Conservation (phyloP, 2,329 filamentous ascomycete genomes). For the Cercospora canescens region DNA sequence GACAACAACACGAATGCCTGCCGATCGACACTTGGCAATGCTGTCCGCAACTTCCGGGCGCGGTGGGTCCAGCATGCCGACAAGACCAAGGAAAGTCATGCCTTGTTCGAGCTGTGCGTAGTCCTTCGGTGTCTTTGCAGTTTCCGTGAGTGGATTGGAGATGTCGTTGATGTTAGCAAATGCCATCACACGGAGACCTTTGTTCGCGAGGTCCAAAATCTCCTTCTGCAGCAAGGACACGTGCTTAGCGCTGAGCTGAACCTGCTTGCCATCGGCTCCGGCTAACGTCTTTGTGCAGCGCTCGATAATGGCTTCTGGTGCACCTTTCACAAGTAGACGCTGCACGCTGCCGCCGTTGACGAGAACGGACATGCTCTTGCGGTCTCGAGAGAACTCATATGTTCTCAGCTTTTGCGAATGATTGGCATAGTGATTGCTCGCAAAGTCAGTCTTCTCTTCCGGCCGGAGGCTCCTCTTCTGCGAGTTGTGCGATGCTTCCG, state of each 20-base stretch:
- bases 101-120: slow-evolving; percentile 88
- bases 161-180: slow-evolving; percentile 82
- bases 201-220: slow-evolving; percentile 86
- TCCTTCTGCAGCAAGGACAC: slow-evolving; percentile 71
- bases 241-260: slow-evolving; percentile 69
- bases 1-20: slow-evolving; percentile 94
- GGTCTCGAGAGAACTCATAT: slow-evolving; percentile 94
- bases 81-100: slow-evolving; percentile 89
- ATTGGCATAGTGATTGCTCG: slow-evolving; percentile 82
- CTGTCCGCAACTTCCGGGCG: slow-evolving; percentile 86
- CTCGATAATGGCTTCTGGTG: slow-evolving; percentile 90
- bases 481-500: slow-evolving; percentile 61
- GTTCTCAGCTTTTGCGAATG: slow-evolving; percentile 75
- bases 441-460: slow-evolving; percentile 70
- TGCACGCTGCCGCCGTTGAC: slow-evolving; percentile 69
- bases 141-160: slow-evolving; percentile 63
- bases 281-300: slow-evolving; percentile 81
- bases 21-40: slow-evolving; percentile 84
- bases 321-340: slow-evolving; percentile 92
- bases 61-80: slow-evolving; percentile 95
- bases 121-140: slow-evolving; percentile 77
- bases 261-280: slow-evolving; percentile 75
- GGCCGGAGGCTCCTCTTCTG: slow-evolving; percentile 49
- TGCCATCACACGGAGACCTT: slow-evolving; percentile 90
- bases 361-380: slow-evolving; percentile 98